phyloP scores from a whole-genome alignment of 305 asterid species.

The Fraxinus latifolia region DNA sequence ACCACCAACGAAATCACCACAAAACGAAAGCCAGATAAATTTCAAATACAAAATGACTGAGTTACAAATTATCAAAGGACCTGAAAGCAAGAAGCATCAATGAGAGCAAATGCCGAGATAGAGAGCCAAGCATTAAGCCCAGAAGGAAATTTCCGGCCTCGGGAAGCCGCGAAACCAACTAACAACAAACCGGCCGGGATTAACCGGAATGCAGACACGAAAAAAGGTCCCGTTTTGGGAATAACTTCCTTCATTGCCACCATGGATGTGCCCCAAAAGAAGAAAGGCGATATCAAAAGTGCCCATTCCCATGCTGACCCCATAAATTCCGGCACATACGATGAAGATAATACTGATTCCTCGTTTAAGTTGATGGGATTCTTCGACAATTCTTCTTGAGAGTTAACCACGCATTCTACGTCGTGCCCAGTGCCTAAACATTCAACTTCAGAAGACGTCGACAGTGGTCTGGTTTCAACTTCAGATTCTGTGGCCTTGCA shows the following conservation, averaged over 20 bases:
- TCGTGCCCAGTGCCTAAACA: slow-evolving; percentile 62
- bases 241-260: slow-evolving; percentile 94
- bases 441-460: slow-evolving; percentile 43
- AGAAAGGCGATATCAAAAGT: slow-evolving; percentile 78
- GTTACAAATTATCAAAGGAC: slow-evolving; percentile 35
- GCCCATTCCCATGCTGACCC: slow-evolving; percentile 59
- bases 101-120: slow-evolving; percentile 61
- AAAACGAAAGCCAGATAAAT: slow-evolving; percentile 2
- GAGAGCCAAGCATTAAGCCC: slow-evolving; percentile 84
- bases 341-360: slow-evolving; percentile 26
- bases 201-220: slow-evolving; percentile 77
- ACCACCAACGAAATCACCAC: slow-evolving; percentile 25
- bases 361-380: slow-evolving; percentile 27
- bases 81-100: slow-evolving; percentile 95
- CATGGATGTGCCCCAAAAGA: slow-evolving; percentile 99
- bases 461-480: slow-evolving; percentile 25
- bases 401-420: slow-evolving; percentile 52
- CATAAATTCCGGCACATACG: slow-evolving; percentile 30
- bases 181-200: slow-evolving; percentile 76
- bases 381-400: slow-evolving; percentile 32
- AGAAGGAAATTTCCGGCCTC: slow-evolving; percentile 64
- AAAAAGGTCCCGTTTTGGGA: slow-evolving; percentile 82
- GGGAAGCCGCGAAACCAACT: slow-evolving; percentile 66
- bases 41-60: background rate
- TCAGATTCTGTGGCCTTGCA: slow-evolving; percentile 49